Evolutionary conservation across 257 asterid genomes (phyloP).

Genomic region (Primulina huaijiensis): DNA sequence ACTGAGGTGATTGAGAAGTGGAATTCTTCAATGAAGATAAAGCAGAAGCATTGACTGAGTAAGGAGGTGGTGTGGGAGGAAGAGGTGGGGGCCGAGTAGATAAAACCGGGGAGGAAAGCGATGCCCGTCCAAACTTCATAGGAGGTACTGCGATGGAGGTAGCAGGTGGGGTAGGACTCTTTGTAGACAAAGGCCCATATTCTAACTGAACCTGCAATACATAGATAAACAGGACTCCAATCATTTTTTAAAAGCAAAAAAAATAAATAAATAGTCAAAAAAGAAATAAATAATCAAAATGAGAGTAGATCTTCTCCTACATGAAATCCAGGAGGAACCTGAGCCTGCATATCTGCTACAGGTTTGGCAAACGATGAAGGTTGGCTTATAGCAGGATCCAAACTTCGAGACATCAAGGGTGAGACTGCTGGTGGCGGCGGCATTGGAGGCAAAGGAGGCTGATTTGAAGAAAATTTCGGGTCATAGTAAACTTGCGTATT

Average conservation of each 20-base stretch:
- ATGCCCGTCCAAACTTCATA: constrained; percentile 46
- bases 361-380: constrained; percentile 46
- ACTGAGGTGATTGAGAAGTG: constrained; percentile 50
- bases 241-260: constrained; percentile 15
- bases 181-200: constrained; percentile 36
- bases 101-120: constrained; percentile 59
- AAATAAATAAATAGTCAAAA: not conserved
- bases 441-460: constrained; percentile 70
- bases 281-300: not conserved
- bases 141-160: constrained; percentile 43
- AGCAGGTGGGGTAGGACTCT: constrained; percentile 36
- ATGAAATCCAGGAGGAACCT: constrained; percentile 52
- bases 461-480: constrained; percentile 54
- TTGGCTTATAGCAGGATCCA: constrained; percentile 41
- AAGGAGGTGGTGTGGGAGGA: constrained; percentile 85
- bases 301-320: constrained; percentile 26
- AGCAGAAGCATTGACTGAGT: constrained; percentile 42
- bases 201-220: constrained; percentile 68
- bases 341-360: constrained; percentile 46
- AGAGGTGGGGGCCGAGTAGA: constrained; percentile 78
- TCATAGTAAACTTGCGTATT: constrained; percentile 61
- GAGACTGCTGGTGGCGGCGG: constrained; percentile 57
- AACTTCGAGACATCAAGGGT: constrained; percentile 45
- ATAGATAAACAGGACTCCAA: constrained; percentile 19
- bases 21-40: constrained; percentile 41